phyloP scores from a whole-genome alignment of 1,284 basidiomycete genomes.

The Heimioporus retisporus region DNA sequence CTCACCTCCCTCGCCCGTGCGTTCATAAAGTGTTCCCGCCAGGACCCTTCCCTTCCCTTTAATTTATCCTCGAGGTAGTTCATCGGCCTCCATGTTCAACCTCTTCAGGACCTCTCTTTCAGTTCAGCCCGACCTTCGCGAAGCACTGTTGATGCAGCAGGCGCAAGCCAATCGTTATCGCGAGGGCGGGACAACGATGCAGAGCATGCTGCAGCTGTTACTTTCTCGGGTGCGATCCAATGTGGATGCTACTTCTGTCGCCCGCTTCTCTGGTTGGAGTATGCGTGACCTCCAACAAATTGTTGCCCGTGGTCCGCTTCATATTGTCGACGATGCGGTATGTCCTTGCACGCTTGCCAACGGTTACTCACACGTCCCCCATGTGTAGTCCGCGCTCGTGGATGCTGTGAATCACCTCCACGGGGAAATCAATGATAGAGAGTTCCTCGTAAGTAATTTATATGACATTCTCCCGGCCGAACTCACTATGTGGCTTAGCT shows the following conservation, averaged over 20 bases:
- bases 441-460: constrained; percentile 56
- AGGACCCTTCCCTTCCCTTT: neutral
- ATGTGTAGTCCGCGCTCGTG: constrained; percentile 55
- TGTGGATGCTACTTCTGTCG: neutral
- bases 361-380: neutral
- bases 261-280: constrained; percentile 7
- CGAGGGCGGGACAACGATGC: constrained; percentile 3
- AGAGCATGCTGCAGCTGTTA: constrained; percentile 22
- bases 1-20: neutral
- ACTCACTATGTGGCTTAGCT: constrained; percentile 50
- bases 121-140: neutral
- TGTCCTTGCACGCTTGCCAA: constrained; percentile 6
- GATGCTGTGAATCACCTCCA: constrained; percentile 60
- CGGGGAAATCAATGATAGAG: constrained; percentile 66
- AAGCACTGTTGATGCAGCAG: constrained; percentile 16
- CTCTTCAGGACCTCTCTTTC: neutral
- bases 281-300: constrained; percentile 36
- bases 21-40: neutral
- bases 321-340: constrained; percentile 32
- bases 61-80: neutral
- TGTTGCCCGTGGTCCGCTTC: constrained; percentile 28
- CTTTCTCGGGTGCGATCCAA: constrained; percentile 25
- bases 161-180: neutral
- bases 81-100: constrained; percentile 8
- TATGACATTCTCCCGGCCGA: neutral